Conservation (phyloP, 2,329 filamentous ascomycete genomes). For the Microcyclosporella mali region DNA sequence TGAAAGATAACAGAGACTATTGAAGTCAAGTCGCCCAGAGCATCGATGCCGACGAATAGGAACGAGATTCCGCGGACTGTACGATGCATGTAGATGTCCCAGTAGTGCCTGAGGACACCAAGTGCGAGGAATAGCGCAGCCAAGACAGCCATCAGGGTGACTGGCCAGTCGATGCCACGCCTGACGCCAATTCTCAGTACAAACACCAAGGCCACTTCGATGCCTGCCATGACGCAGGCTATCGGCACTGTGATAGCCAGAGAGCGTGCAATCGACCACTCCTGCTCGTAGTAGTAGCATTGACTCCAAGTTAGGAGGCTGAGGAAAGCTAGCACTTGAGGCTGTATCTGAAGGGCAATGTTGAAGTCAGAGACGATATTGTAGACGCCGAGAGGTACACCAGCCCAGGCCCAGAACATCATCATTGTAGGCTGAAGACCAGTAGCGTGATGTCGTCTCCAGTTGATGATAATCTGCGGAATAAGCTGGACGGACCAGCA, state of each 20-base stretch:
- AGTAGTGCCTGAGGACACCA: slow-evolving; percentile 63
- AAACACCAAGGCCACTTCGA: slow-evolving; percentile 56
- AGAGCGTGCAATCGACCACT: slow-evolving; percentile 49
- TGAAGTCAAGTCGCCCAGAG: slow-evolving; percentile 61
- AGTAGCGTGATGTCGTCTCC: slow-evolving; percentile 57
- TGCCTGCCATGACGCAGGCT: slow-evolving; percentile 51
- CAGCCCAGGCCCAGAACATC: slow-evolving; percentile 64
- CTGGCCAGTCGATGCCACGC: slow-evolving; percentile 51
- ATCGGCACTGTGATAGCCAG: slow-evolving; percentile 47
- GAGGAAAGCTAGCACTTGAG: slow-evolving; percentile 49
- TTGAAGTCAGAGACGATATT: slow-evolving; percentile 52
- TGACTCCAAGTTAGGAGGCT: slow-evolving; percentile 51
- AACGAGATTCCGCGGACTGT: slow-evolving; percentile 67
- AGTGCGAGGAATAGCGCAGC: slow-evolving; percentile 58
- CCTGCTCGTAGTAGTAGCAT: slow-evolving; percentile 52
- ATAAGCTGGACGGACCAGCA: slow-evolving; percentile 66
- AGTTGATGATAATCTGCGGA: slow-evolving; percentile 64
- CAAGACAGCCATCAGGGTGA: slow-evolving; percentile 60
- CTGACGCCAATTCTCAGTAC: slow-evolving; percentile 44
- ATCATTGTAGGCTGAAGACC: slow-evolving; percentile 66
- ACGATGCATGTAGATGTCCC: slow-evolving; percentile 60
- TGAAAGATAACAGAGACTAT: slow-evolving; percentile 60
- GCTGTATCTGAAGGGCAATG: slow-evolving; percentile 49
- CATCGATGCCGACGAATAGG: slow-evolving; percentile 65
- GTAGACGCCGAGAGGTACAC: slow-evolving; percentile 59